Percentiles rank a stretch among this genome's conserved stretches.
These are phyloP conservation scores for Xylaria bambusicola DNA, from an alignment of 495 filamentous ascomycete species.

Conservation along the genomic window DNA sequence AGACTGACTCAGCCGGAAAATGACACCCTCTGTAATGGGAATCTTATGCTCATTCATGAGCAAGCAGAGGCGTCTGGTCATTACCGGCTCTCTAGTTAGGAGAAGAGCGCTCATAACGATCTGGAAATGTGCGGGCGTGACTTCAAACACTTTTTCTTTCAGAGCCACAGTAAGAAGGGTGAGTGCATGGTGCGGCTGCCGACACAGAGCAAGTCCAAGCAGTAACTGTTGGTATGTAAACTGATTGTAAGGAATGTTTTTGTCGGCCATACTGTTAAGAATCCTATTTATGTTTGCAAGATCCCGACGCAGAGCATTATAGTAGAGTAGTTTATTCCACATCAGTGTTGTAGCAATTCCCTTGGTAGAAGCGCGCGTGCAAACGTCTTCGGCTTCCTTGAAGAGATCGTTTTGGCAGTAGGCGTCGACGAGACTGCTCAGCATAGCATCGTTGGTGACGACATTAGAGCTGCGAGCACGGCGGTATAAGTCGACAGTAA, in stretches of 20 bases:
- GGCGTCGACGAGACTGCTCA: conserved; percentile 65
- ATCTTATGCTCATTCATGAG: conserved; percentile 37
- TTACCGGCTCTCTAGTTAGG: conserved; percentile 35
- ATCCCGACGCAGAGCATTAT: conserved; percentile 67
- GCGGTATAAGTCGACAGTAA: conserved; percentile 61
- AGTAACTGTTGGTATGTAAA: conserved; percentile 77
- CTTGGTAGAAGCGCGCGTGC: conserved; percentile 42
- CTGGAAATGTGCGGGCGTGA: conserved; percentile 72
- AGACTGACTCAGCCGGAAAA: conserved; percentile 38
- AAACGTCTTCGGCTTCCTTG: conserved; percentile 62
- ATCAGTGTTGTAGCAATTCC: conserved; percentile 55
- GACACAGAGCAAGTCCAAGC: conserved; percentile 61
- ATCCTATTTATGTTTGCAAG: conserved; percentile 60
- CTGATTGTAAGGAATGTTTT: conserved; percentile 60
- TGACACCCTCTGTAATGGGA: conserved; percentile 31
- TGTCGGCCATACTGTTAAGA: conserved; percentile 62
- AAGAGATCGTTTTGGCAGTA: conserved; percentile 66
- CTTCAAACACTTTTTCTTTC: conserved; percentile 56
- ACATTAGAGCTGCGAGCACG: conserved; percentile 46
- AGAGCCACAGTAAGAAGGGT: conserved; percentile 64
- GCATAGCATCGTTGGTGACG: conserved; percentile 45
- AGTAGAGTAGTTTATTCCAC: conserved; percentile 77
- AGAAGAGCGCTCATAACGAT: conserved; percentile 62
- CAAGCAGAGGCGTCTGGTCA: conserved; percentile 34
- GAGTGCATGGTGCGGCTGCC: conserved; percentile 65